Evolutionary conservation across 139 green algal genomes (phyloP), one percentile per base, ranked within the genome.

Genomic region (Spirogloea muscicola): DNA sequence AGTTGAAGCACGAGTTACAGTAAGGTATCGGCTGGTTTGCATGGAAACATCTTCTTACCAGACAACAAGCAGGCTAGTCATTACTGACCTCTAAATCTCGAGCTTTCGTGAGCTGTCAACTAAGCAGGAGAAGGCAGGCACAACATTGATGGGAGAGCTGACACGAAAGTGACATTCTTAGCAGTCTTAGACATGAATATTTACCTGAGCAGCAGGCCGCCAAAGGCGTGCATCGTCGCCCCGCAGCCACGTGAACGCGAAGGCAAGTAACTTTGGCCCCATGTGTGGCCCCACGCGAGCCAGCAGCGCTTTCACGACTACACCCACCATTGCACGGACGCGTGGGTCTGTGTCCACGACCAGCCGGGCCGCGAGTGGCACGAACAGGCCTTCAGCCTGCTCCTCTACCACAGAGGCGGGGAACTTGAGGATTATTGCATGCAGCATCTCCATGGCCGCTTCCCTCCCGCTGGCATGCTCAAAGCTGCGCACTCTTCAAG

Each of bases 301-400:
- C 67, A 95, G 77, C 62, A 96, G 86, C 18, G 74, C 40, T 36
- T 63, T 62, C 34, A 93, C 36, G 5, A 80, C 75, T 0, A 76
- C 81, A 1, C 76, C 89, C 13, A 86, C 84, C 18, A 76, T 71
- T 36, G 71, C 46, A 6, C 89, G 79, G 58, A 81, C 87, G 40
- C 80, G 77, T 62, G 83, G 65, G 29, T 82, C 83, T 3, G 80
- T 42, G 52, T 97, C 92, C 39, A 86, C 90, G 13, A 91, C 91
- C 3, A 96, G 80, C 10, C 90, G 85, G 2, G 86, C 76, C 3
- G 95, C 88, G 25, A 97, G 82, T 2, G 91, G 89, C 68, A 97
- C 68, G 70, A 94, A 90, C 25, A 95, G 72, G 48, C 90, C 57
- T 49, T 88, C 79, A 0, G 79, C 76, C 58, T 90, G 87, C 21